These are phyloP conservation scores for Rhizophagus prolifer DNA, from an alignment of 192 early-diverging fungal species.

Conservation along the genomic window DNA sequence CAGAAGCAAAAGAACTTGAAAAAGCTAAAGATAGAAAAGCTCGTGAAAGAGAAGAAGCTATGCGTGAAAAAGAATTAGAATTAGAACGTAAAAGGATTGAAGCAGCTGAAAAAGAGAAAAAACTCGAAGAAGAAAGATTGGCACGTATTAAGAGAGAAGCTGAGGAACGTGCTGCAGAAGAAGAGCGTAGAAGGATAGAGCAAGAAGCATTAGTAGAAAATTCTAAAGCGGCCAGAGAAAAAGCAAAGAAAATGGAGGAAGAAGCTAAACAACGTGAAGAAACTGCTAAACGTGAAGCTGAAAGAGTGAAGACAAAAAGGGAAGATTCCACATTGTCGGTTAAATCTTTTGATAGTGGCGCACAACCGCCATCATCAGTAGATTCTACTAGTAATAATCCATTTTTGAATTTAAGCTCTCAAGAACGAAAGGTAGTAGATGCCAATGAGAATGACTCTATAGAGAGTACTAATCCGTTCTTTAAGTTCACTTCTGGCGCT, in stretches of 20 bases:
- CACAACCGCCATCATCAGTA: not conserved
- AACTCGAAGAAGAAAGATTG: slow-evolving; percentile 37
- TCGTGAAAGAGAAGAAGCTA: slow-evolving; percentile 30
- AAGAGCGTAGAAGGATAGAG: slow-evolving; percentile 8
- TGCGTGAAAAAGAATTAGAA: slow-evolving; percentile 40
- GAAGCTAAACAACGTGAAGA: slow-evolving; percentile 25
- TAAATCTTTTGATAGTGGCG: not conserved
- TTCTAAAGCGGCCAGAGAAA: slow-evolving; percentile 15
- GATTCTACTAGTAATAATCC: slow-evolving; percentile 35
- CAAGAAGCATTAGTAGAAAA: slow-evolving; percentile 18
- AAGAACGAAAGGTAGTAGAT: not conserved
- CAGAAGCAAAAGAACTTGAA: slow-evolving; percentile 37
- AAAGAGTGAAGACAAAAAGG: not conserved
- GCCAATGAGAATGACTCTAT: slow-evolving; percentile 26
- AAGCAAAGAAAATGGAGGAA: slow-evolving; percentile 23
- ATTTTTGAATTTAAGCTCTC: slow-evolving; percentile 33
- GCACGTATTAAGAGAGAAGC: slow-evolving; percentile 29
- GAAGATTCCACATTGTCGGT: not conserved
- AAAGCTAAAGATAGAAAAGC: slow-evolving; percentile 30
- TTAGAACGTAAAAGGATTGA: slow-evolving; percentile 31
- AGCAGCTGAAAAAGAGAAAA: slow-evolving; percentile 33
- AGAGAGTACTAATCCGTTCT: slow-evolving; percentile 46
- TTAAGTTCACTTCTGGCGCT: slow-evolving; percentile 32
- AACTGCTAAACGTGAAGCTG: not conserved
- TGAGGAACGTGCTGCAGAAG: slow-evolving; percentile 17